Evolutionary conservation across 495 filamentous ascomycete species (phyloP).

Genomic region (Aspergillus wentii): DNA sequence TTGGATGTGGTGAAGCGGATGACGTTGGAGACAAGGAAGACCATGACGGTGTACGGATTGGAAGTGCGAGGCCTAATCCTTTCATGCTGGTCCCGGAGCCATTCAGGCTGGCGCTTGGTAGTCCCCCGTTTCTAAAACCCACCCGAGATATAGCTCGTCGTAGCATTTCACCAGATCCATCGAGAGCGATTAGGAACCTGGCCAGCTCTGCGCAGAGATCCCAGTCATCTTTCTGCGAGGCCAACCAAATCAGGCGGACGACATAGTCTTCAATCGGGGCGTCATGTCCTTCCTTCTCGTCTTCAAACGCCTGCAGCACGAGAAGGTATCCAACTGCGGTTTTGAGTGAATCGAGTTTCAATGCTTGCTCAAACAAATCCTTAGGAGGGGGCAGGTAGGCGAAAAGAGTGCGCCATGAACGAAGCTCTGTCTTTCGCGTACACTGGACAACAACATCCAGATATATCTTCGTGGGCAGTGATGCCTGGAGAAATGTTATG

Average conservation of each 20-base stretch:
- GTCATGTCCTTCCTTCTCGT: constrained; percentile 64
- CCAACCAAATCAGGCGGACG: constrained; percentile 74
- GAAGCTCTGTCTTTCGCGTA: constrained; percentile 93
- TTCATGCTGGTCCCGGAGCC: constrained; percentile 27
- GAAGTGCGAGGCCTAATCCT: constrained; percentile 35
- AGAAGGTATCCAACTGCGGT: constrained; percentile 95
- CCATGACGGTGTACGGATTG: constrained; percentile 32
- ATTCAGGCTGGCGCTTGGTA: constrained; percentile 16
- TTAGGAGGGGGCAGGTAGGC: constrained; percentile 82
- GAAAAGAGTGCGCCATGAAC: constrained; percentile 93
- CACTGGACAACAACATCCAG: constrained; percentile 96
- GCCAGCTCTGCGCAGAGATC: constrained; percentile 94
- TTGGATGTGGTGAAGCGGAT: constrained; percentile 21
- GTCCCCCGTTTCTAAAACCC: constrained; percentile 34
- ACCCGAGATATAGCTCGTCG: constrained; percentile 72
- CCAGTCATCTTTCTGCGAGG: constrained; percentile 86
- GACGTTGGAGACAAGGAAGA: constrained; percentile 30
- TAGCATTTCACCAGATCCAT: constrained; percentile 78
- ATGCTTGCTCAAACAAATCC: constrained; percentile 85
- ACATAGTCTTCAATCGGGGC: constrained; percentile 59
- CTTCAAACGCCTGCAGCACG: constrained; percentile 92
- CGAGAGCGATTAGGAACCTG: constrained; percentile 86
- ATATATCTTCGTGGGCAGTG: constrained; percentile 69
- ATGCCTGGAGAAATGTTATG: constrained; percentile 77
- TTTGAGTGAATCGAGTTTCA: constrained; percentile 79